These are phyloP conservation scores for Epichloe sibirici DNA, from an alignment of 2,329 filamentous ascomycete genomes.

Conservation along the genomic window DNA sequence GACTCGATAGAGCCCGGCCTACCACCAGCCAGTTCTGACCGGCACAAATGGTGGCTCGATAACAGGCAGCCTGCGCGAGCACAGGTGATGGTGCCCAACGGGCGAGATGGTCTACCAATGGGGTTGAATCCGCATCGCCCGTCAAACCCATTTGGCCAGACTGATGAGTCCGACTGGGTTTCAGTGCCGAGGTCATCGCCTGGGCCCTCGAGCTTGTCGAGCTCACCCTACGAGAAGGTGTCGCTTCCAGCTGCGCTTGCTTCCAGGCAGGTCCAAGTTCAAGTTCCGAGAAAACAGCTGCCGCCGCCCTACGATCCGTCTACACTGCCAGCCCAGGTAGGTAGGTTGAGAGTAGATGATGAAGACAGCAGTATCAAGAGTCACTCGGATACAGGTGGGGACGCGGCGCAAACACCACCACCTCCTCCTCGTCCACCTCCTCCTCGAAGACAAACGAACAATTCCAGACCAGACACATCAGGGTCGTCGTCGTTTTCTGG, in stretches of 20 bases:
- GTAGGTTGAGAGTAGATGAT: conserved; percentile 30
- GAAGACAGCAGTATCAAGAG: conserved; percentile 18
- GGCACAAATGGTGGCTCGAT: conserved; percentile 60
- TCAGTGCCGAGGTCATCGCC: conserved; percentile 43
- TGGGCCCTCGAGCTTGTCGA: conserved; percentile 44
- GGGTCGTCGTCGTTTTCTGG: conserved; percentile 3
- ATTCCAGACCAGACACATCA: conserved; percentile 7
- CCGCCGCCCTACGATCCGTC: conserved; percentile 38
- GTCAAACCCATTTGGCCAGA: conserved; percentile 69
- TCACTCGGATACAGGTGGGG: background rate
- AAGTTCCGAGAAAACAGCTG: conserved; percentile 33
- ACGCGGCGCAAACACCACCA: conserved; percentile 18
- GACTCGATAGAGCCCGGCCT: conserved; percentile 72
- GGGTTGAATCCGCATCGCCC: conserved; percentile 61
- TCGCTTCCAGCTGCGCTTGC: conserved; percentile 35
- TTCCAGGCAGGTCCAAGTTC: conserved; percentile 27
- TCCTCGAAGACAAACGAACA: conserved; percentile 29
- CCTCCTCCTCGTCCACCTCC: conserved; percentile 29
- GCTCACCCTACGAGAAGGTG: conserved; percentile 47
- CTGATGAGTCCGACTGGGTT: conserved; percentile 77
- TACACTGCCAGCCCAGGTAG: conserved; percentile 32
- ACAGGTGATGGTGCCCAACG: conserved; percentile 50
- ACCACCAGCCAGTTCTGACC: conserved; percentile 54
- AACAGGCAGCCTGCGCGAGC: conserved; percentile 66
- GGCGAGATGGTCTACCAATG: conserved; percentile 37